These are phyloP conservation scores for Tranzscheliella williamsii DNA, from an alignment of 1,284 basidiomycete genomes.

Conservation along the genomic window DNA sequence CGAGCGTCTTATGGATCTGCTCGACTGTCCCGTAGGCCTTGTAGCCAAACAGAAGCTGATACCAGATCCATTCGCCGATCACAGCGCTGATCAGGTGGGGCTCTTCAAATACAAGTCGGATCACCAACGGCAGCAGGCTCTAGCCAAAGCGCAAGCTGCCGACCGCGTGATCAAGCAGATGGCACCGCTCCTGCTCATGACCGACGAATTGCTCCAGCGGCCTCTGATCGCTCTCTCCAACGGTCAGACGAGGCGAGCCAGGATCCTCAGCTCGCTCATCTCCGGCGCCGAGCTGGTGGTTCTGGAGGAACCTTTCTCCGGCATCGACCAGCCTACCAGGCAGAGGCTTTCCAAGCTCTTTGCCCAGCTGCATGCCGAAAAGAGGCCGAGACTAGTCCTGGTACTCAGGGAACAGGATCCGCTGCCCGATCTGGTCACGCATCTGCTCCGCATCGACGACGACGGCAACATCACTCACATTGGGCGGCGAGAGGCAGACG, in stretches of 20 bases:
- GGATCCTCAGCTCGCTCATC: conserved; percentile 79
- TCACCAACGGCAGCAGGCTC: conserved; percentile 1
- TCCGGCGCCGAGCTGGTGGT: conserved; percentile 67
- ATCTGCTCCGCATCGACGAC: conserved; percentile 70
- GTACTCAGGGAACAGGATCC: conserved; percentile 79
- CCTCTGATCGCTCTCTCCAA: conserved; percentile 73
- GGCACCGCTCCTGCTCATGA: conserved; percentile 43
- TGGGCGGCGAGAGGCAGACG: conserved; percentile 54
- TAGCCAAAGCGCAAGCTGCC: conserved; percentile 11
- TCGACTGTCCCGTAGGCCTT: conserved; percentile 42
- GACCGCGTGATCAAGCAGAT: conserved; percentile 23
- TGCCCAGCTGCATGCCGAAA: conserved; percentile 66
- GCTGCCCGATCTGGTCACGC: conserved; percentile 79
- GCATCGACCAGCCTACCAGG: conserved; percentile 28
- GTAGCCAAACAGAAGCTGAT: conserved; percentile 38
- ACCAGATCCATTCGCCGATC: conserved; percentile 43
- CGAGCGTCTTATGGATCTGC: conserved; percentile 49
- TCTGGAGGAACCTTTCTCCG: conserved; percentile 48
- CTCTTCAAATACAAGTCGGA: conserved; percentile 41
- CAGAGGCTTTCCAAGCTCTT: conserved; percentile 61
- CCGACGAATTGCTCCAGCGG: conserved; percentile 38
- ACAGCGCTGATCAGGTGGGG: conserved; percentile 10
- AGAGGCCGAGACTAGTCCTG: conserved; percentile 69
- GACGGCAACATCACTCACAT: conserved; percentile 64
- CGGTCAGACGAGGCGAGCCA: conserved; percentile 84